These are phyloP conservation scores for Schizochytrium sp. DNA, from an alignment of 108 stramenopile genomes.

Conservation along the genomic window DNA sequence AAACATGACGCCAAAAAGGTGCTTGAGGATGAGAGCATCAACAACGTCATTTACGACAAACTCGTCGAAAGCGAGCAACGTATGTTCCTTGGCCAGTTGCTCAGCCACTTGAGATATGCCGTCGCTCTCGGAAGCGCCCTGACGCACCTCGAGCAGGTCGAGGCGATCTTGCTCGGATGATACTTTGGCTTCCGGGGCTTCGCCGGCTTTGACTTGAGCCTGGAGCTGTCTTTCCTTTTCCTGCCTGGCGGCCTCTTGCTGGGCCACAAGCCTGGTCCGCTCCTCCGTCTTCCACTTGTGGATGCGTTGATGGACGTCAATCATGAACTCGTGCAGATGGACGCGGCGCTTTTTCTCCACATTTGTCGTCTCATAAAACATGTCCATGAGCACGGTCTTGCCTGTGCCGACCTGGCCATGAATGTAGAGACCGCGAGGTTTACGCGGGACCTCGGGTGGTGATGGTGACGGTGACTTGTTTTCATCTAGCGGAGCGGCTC, in stretches of 20 bases:
- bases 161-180: background rate
- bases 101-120: background rate
- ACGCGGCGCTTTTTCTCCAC: background rate
- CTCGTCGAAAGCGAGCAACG: slow-evolving; percentile 73
- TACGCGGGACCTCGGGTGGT: background rate
- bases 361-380: slow-evolving; percentile 41
- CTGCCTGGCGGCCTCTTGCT: background rate
- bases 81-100: slow-evolving; percentile 28
- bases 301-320: slow-evolving; percentile 17
- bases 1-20: slow-evolving; percentile 61
- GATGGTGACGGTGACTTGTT: no score
- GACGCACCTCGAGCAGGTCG: background rate
- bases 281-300: slow-evolving; percentile 11
- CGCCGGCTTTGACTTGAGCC: background rate
- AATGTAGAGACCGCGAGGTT: slow-evolving; percentile 24
- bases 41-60: slow-evolving; percentile 85
- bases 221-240: background rate
- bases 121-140: background rate
- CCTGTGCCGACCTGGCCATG: slow-evolving; percentile 60
- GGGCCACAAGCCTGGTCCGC: background rate
- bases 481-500: no score
- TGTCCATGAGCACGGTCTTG: slow-evolving; percentile 82
- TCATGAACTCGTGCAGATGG: slow-evolving; percentile 31
- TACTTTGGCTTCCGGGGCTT: background rate
- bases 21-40: slow-evolving; percentile 68